phyloP scores from a whole-genome alignment of 352 stramenopile species.

The Pythium utonaiense region DNA sequence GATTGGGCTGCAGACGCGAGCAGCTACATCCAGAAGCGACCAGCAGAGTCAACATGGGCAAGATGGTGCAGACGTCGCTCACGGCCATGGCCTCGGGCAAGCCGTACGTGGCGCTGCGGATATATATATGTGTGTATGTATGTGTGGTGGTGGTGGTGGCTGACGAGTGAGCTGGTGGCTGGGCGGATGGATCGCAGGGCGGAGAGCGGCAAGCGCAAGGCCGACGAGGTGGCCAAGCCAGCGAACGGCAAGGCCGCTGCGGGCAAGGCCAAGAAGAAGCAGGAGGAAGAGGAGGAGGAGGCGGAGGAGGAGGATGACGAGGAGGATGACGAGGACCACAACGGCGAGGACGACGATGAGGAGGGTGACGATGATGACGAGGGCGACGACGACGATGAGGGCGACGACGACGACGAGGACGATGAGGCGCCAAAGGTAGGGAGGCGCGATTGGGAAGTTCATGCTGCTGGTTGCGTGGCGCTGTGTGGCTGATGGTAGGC shows the following conservation, averaged over 20 bases:
- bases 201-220: constrained; percentile 37
- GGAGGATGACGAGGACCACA: constrained; percentile 45
- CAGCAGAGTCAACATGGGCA: constrained; percentile 14
- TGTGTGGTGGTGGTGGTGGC: background rate
- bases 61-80: constrained; percentile 25
- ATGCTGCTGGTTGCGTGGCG: too few species aligned
- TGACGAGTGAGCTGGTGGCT: background rate
- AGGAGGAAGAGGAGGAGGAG: constrained; percentile 29
- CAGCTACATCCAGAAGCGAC: constrained; percentile 3
- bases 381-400: constrained; percentile 34
- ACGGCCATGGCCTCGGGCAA: constrained; percentile 14
- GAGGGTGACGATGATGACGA: constrained; percentile 31
- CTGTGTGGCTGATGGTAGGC: background rate
- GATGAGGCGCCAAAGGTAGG: constrained; percentile 27
- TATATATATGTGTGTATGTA: background rate
- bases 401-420: constrained; percentile 42
- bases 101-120: constrained; percentile 2
- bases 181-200: constrained; percentile 1
- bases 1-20: background rate
- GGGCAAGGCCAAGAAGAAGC: constrained; percentile 25
- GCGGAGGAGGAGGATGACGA: constrained; percentile 48
- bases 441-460: background rate
- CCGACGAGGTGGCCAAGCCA: constrained; percentile 25
- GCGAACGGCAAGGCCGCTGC: constrained; percentile 33
- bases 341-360: constrained; percentile 39